Percentiles rank a stretch among this genome's conserved stretches.
Conservation (phyloP, 2,329 filamentous ascomycete genomes). For the Didymella pomorum region DNA sequence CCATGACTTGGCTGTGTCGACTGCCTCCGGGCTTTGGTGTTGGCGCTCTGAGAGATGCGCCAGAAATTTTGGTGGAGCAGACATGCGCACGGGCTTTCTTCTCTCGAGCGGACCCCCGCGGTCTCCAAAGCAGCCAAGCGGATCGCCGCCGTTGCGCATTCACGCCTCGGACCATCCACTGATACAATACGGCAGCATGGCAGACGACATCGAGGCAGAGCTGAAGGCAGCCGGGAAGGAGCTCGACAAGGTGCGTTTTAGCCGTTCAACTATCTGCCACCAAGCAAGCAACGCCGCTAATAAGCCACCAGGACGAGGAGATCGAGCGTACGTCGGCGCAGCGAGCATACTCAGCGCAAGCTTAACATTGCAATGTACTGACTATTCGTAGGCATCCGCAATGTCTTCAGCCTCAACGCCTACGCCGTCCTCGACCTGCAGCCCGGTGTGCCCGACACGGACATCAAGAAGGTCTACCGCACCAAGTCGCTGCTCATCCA, state of each 20-base stretch:
- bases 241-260: constrained; percentile 75
- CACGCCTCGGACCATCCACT: not conserved
- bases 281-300: constrained; percentile 19
- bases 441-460: constrained; percentile 91
- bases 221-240: constrained; percentile 68
- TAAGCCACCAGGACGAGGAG: constrained; percentile 76
- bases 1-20: constrained; percentile 33
- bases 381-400: constrained; percentile 74
- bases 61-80: constrained; percentile 39
- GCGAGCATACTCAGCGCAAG: no score
- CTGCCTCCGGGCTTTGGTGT: not conserved
- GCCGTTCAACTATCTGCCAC: not conserved
- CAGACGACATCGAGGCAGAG: constrained; percentile 51
- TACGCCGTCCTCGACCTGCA: constrained; percentile 96
- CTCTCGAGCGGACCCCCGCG: constrained; percentile 4
- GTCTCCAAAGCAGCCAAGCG: constrained; percentile 10
- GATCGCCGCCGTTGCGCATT: not conserved
- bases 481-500: constrained; percentile 99
- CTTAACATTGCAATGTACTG: not conserved
- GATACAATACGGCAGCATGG: constrained; percentile 70
- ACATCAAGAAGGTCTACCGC: constrained; percentile 94
- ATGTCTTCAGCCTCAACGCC: constrained; percentile 82
- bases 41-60: not conserved
- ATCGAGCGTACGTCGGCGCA: constrained; percentile 77
- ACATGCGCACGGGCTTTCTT: constrained; percentile 9